Evolutionary conservation across 306 rosid genomes (phyloP).

Genomic region (Pachyrhizus erosus): DNA sequence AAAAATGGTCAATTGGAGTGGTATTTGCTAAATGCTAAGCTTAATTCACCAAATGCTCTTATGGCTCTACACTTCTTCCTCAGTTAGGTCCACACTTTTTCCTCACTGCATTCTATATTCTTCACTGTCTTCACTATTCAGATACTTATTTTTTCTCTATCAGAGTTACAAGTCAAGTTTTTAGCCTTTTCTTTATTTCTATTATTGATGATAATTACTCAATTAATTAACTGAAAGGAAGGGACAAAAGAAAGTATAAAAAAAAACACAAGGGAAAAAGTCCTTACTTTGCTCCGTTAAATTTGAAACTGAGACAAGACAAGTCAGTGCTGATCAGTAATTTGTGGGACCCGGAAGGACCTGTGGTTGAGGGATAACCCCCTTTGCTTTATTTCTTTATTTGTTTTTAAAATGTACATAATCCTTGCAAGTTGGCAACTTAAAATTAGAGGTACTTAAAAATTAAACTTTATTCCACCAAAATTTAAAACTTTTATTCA

Average conservation of each 20-base stretch:
- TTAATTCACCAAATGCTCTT: not conserved
- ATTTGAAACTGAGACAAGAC: not conserved
- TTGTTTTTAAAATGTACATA: no score
- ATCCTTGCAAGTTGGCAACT: no score
- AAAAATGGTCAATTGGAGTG: not conserved
- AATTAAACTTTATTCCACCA: no score
- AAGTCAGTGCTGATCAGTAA: not conserved
- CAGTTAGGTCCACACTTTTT: not conserved
- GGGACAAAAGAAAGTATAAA: not conserved
- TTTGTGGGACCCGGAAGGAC: not conserved
- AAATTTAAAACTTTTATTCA: no score
- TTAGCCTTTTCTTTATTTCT: not conserved
- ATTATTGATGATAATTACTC: not conserved
- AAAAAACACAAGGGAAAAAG: not conserved
- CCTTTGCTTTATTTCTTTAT: no score
- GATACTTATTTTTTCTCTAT: not conserved
- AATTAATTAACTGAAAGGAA: not conserved
- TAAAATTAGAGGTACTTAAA: no score
- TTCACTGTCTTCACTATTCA: not conserved
- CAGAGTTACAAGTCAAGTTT: not conserved
- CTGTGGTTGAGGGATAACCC: not conserved
- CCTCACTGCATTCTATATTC: not conserved
- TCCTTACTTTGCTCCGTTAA: not conserved
- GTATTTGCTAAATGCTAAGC: not conserved
- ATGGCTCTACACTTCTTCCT: not conserved